Base-by-base conservation (phyloP, 1,284 basidiomycete species). In the Athelia sp. region DNA sequence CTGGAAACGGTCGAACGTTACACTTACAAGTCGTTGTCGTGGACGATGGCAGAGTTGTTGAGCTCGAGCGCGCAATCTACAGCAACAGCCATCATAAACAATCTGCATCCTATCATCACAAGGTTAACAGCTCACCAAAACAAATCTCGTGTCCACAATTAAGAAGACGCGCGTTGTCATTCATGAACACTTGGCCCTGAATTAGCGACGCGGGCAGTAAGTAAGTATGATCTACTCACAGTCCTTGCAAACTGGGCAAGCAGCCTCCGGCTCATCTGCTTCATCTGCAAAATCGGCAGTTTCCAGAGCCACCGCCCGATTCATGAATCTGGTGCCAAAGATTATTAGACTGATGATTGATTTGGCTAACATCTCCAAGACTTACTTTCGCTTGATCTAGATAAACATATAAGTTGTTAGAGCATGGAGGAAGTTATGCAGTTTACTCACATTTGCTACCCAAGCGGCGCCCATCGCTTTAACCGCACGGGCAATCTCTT, bases 71-170 rank as follows among this genome's bases (percentile, higher is more conserved):
- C 58, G 56, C 82, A 84, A 45, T 83, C 81, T 80, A 38, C 4
- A 8, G 22, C 11, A 19, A 13, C 10, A 47, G 24, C 34, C 15
- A 18, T 3, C n/a, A 29, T 29, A 34, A 13, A 44, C 4, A 18
- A 24, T 31, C 19, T 2, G 10, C 26, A 36, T 8, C 38, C n/a
- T 18, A 6, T 17, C 14, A 22, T 44, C 13, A 11, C 3, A 32
- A 21, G 6, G 10, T 21, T n/a, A 19, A 6, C 8, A 17, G 58
- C 70, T 43, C 34, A 81, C 81, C 80, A 38, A 70, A 71, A 54
- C 82, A 84, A 6, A 84, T 70, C 53, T 84, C 79, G 52, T 87
- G 81, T 2, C 79, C 75, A 52, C 83, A 85, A 0, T 63, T 61
- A 11, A 85, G 64, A 3, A 85, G 60, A 2, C 77, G 70, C 0